A percentile compares a stretch with the other conserved stretches of the same genome.
Evolutionary conservation across 306 rosid species (phyloP).

Genomic region (Quercus aquifolioides): DNA sequence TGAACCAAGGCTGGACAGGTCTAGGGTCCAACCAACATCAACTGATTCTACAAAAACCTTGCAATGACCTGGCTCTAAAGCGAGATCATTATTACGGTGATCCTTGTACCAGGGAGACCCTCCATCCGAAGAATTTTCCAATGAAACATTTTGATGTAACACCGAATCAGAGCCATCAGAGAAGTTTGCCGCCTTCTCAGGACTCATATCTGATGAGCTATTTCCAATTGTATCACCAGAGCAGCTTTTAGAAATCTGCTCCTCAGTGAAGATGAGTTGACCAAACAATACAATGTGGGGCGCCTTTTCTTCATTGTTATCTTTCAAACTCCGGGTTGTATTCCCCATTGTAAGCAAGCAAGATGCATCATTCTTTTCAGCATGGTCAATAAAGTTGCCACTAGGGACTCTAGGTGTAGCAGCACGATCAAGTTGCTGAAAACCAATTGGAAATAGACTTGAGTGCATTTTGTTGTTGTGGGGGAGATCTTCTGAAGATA

Average conservation of each 20-base stretch:
- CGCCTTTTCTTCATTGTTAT: conserved; percentile 41
- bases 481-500: conserved; percentile 58
- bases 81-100: conserved; percentile 41
- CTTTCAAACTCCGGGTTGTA: conserved; percentile 49
- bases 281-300: conserved; percentile 84
- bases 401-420: conserved; percentile 32
- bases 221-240: conserved; percentile 45
- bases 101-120: conserved; percentile 71
- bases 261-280: conserved; percentile 59
- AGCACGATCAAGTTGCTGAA: conserved; percentile 43
- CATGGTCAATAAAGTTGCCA: conserved; percentile 27
- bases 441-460: conserved; percentile 43
- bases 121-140: conserved; percentile 68
- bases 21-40: conserved; percentile 34
- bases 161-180: conserved; percentile 61
- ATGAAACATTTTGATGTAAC: conserved; percentile 43
- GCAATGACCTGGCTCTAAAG: conserved; percentile 46
- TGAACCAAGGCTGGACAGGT: conserved; percentile 32
- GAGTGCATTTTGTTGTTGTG: conserved; percentile 50
- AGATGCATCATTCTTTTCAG: conserved; percentile 45
- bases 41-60: conserved; percentile 35
- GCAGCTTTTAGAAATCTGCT: conserved; percentile 47
- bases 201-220: conserved; percentile 50
- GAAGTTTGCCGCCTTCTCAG: conserved; percentile 46
- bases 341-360: conserved; percentile 56